A percentile compares a stretch with the other conserved stretches of the same genome.
phyloP scores from a whole-genome alignment of 2,329 filamentous ascomycete species.

The Botrytis squamosa region DNA sequence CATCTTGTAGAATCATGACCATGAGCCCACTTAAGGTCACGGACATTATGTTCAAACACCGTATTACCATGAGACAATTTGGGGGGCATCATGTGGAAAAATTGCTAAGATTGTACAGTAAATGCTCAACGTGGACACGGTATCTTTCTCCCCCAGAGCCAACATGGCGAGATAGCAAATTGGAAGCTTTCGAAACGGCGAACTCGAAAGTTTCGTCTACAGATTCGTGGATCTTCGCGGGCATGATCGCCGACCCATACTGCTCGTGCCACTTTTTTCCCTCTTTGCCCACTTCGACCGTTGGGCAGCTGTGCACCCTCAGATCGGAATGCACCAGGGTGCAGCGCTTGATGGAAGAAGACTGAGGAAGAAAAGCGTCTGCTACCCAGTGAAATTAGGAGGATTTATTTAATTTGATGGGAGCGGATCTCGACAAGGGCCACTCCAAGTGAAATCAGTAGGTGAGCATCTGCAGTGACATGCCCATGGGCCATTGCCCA shows the following conservation, averaged over 20 bases:
- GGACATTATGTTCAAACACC: slow-evolving; percentile 14
- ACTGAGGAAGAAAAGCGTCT: neutral
- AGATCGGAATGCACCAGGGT: slow-evolving; percentile 1
- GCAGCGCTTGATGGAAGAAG: neutral
- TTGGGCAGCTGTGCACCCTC: slow-evolving; percentile 16
- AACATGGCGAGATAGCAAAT: neutral
- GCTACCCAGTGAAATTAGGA: slow-evolving; percentile 7
- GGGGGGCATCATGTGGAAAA: neutral
- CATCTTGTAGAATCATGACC: neutral
- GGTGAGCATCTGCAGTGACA: neutral
- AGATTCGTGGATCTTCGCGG: slow-evolving; percentile 11
- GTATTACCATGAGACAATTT: slow-evolving; percentile 7
- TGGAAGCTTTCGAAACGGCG: slow-evolving; percentile 7
- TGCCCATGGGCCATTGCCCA: neutral
- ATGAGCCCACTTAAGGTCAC: slow-evolving; percentile 2
- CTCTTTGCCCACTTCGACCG: slow-evolving; percentile 7
- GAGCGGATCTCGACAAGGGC: slow-evolving; percentile 4
- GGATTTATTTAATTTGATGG: slow-evolving; percentile 1
- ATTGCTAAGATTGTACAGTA: neutral
- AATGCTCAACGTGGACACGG: slow-evolving; percentile 7
- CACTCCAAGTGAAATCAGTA: neutral
- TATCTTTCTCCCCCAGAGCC: neutral
- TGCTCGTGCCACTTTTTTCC: slow-evolving; percentile 10
- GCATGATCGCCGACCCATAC: slow-evolving; percentile 3
- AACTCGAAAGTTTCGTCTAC: neutral